A percentile compares a stretch with the other conserved stretches of the same genome.
Evolutionary conservation across 2,329 filamentous ascomycete genomes (phyloP).

Genomic region (Bipolaris zeicola): DNA sequence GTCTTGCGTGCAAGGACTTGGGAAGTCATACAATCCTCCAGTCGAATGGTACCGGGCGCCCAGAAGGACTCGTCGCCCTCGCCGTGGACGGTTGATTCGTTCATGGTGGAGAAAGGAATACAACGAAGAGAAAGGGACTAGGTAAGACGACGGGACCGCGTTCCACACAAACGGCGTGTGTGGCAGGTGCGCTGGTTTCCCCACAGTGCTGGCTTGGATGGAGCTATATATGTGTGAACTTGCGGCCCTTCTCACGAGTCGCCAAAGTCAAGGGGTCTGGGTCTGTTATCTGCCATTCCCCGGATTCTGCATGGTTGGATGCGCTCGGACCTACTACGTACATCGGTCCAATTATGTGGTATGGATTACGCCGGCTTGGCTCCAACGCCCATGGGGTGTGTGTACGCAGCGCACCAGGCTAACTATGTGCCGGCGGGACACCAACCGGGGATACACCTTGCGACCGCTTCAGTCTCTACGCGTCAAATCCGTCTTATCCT

Average conservation of each 20-base stretch:
- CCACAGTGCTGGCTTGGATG: not conserved
- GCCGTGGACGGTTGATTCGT: not conserved
- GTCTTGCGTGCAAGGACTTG: not conserved
- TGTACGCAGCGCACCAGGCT: not conserved
- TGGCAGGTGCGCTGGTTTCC: not conserved
- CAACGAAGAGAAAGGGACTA: not conserved
- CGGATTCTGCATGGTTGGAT: not conserved
- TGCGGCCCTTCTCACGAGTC: not conserved
- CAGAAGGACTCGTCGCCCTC: conserved; percentile 12
- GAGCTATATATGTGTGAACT: conserved; percentile 2
- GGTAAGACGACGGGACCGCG: not conserved
- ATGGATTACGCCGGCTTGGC: conserved; percentile 10
- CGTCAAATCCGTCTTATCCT: not conserved
- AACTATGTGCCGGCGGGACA: conserved; percentile 4
- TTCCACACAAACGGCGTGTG: not conserved
- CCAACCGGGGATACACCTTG: not conserved
- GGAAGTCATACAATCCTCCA: conserved; percentile 12
- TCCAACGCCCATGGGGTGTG: not conserved
- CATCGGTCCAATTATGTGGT: conserved; percentile 1
- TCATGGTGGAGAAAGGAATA: not conserved
- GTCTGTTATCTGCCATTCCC: not conserved
- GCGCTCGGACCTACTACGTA: not conserved
- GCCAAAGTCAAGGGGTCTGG: not conserved
- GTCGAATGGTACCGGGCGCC: conserved; percentile 16
- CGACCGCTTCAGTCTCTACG: not conserved